phyloP scores from a whole-genome alignment of 768 basidiomycete genomes.

The Trametes villosa region DNA sequence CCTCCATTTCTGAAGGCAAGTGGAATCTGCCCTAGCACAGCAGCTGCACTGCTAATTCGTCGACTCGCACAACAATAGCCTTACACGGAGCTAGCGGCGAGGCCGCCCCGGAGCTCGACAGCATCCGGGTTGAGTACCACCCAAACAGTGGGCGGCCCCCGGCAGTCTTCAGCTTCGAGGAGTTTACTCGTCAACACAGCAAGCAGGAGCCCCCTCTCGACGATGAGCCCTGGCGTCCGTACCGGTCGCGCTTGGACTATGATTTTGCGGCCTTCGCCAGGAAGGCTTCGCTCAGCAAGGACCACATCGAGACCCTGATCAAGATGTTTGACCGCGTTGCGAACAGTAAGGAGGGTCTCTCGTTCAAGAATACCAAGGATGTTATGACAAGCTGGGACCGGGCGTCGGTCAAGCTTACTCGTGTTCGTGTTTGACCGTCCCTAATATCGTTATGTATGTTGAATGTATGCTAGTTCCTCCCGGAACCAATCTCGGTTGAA shows the following conservation, averaged over 20 bases:
- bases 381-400: conserved; percentile 1
- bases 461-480: conserved; percentile 6
- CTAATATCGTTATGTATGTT: neutral
- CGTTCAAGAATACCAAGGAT: conserved; percentile 4
- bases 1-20: too few relatives aligned
- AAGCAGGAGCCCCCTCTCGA: neutral
- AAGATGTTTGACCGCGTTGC: neutral
- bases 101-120: too few relatives aligned
- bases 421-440: conserved; percentile 2
- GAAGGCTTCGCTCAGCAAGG: conserved; percentile 1
- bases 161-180: neutral
- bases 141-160: neutral
- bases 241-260: conserved; percentile 8
- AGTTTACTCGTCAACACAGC: neutral
- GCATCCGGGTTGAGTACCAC: neutral
- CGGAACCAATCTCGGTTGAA: neutral
- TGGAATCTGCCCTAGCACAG: too few relatives aligned
- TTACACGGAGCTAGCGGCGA: too few relatives aligned
- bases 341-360: neutral
- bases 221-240: neutral
- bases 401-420: conserved; percentile 6
- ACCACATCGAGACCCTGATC: conserved; percentile 8
- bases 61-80: too few relatives aligned
- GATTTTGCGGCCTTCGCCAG: conserved; percentile 19
- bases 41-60: too few relatives aligned